Conservation (phyloP, 306 rosid genomes). For the Boehmeria nivea region DNA sequence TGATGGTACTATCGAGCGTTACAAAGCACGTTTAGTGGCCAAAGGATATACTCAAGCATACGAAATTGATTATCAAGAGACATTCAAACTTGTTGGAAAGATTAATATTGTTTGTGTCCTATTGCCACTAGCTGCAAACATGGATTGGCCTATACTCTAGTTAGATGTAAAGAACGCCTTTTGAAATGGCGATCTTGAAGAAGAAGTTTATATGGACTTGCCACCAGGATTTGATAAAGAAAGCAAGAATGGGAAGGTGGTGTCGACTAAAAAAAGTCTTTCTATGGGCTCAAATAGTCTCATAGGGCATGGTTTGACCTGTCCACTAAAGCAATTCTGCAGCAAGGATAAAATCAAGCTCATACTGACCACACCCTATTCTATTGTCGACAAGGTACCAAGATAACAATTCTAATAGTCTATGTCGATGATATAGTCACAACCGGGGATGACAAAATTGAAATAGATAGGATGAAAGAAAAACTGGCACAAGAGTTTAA, state of each 20-base stretch:
- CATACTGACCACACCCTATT: neutral
- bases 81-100: neutral
- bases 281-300: neutral
- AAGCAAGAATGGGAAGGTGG: neutral
- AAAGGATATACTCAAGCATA: neutral
- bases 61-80: neutral
- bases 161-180: neutral
- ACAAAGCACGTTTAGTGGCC: neutral
- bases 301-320: neutral
- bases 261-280: neutral
- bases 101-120: neutral
- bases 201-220: neutral
- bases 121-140: neutral
- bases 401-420: neutral
- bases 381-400: neutral
- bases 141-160: neutral
- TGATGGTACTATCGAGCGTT: neutral
- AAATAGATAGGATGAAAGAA: neutral
- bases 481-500: neutral
- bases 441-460: neutral
- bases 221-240: neutral
- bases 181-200: neutral
- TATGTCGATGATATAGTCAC: neutral
- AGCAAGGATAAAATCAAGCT: neutral
- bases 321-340: neutral